Evolutionary conservation across 2,329 filamentous ascomycete genomes (phyloP).

Genomic region (Whalleya microplaca): DNA sequence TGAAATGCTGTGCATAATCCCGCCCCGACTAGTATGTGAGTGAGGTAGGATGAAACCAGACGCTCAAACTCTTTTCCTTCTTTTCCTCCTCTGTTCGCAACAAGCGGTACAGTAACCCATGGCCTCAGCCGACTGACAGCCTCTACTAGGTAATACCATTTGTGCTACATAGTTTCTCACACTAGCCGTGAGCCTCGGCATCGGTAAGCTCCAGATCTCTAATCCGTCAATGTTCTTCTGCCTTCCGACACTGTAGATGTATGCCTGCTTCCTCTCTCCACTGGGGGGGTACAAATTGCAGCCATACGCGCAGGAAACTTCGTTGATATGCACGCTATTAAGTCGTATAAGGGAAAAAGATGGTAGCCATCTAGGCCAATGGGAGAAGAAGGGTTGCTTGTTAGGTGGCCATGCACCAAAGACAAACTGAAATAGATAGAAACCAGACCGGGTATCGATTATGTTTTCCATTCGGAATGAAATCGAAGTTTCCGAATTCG

Average conservation of each 20-base stretch:
- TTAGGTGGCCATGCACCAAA: constrained; percentile 15
- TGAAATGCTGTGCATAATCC: not conserved
- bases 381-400: constrained; percentile 5
- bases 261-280: not conserved
- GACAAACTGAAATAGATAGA: constrained; percentile 3
- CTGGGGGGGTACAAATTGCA: constrained; percentile 1
- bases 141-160: no score
- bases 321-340: constrained; percentile 13
- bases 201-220: no score
- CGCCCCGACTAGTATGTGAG: not conserved
- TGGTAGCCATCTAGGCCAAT: constrained; percentile 14
- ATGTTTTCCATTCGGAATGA: not conserved
- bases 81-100: no score
- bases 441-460: constrained; percentile 12
- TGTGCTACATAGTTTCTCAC: no score
- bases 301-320: constrained; percentile 10
- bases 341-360: constrained; percentile 11
- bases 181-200: no score
- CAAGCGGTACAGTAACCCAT: no score
- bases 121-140: no score
- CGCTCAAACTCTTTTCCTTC: no score
- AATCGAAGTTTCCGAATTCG: not conserved
- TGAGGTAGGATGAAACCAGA: not conserved
- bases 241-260: not conserved
- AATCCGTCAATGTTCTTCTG: not conserved